Evolutionary conservation across 1,139 yeast species (phyloP).

Genomic region (Yamadazyma diospyri): DNA sequence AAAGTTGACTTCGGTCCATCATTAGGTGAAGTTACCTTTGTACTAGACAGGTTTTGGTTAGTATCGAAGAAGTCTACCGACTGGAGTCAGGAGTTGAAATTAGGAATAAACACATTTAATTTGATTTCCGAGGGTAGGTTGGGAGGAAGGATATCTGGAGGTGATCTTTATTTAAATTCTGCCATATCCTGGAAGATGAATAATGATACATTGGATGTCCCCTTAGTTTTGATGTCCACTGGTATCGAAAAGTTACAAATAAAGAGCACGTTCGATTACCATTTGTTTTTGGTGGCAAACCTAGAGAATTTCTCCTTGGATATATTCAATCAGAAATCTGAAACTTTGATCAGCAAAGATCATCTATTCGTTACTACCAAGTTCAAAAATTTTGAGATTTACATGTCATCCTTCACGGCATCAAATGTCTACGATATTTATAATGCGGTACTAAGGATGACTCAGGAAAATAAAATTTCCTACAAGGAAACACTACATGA

Average conservation of each 20-base stretch:
- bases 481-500: slow-evolving; percentile 71
- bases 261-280: slow-evolving; percentile 77
- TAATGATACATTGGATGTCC: slow-evolving; percentile 49
- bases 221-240: slow-evolving; percentile 62
- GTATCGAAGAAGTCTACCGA: slow-evolving; percentile 63
- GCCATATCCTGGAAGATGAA: slow-evolving; percentile 66
- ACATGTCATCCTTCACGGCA: slow-evolving; percentile 79
- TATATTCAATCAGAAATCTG: slow-evolving; percentile 66
- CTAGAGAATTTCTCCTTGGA: slow-evolving; percentile 50
- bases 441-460: slow-evolving; percentile 66
- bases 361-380: slow-evolving; percentile 56
- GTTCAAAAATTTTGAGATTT: slow-evolving; percentile 56
- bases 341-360: slow-evolving; percentile 47
- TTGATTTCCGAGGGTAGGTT: slow-evolving; percentile 71
- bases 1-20: slow-evolving; percentile 81
- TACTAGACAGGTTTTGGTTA: slow-evolving; percentile 62
- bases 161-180: slow-evolving; percentile 54
- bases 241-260: slow-evolving; percentile 55
- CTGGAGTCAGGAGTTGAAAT: slow-evolving; percentile 69
- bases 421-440: slow-evolving; percentile 77
- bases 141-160: slow-evolving; percentile 60
- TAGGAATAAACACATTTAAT: slow-evolving; percentile 54
- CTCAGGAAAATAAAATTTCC: slow-evolving; percentile 67
- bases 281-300: slow-evolving; percentile 67
- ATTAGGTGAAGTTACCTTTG: slow-evolving; percentile 60